Evolutionary conservation across 2,329 filamentous ascomycete species (phyloP), one percentile per base, ranked within the genome.

Genomic region (Pseudovirgaria hyperparasitica): DNA sequence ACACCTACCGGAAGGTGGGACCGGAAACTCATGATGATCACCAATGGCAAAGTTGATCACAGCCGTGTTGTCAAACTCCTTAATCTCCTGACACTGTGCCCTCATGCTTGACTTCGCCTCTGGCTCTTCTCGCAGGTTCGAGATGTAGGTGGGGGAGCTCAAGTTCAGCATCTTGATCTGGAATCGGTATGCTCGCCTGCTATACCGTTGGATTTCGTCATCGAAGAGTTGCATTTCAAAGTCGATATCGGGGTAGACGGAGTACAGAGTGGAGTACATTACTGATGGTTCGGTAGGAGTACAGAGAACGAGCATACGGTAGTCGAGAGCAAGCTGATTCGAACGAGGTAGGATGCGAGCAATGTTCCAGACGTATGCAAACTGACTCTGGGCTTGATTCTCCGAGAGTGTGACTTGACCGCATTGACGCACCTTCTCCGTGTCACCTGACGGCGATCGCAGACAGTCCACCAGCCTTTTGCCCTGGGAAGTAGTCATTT

Each of bases 251-350:
- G 35, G 35, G 33, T 34, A 41, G 6, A 27, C 21, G 14, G 40
- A 30, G 27, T 34, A 40, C 4, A 40, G 27, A 15, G 39, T 41
- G 4, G 35, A 38, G 6, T n/a, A n/a, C n/a, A n/a, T n/a, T n/a
- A n/a, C n/a, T n/a, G n/a, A n/a, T n/a, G n/a, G n/a, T n/a, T n/a
- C n/a, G n/a, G n/a, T n/a, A n/a, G n/a, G n/a, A n/a, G n/a, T n/a
- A n/a, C n/a, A n/a, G n/a, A n/a, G n/a, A n/a, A n/a, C n/a, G n/a
- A n/a, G n/a, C n/a, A n/a, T n/a, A n/a, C n/a, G n/a, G n/a, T n/a
- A n/a, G n/a, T n/a, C n/a, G n/a, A n/a, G n/a, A n/a, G n/a, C n/a
- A n/a, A n/a, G n/a, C n/a, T n/a, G n/a, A n/a, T n/a, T n/a, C n/a
- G n/a, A n/a, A n/a, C n/a, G n/a, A n/a, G n/a, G n/a, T n/a, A n/a